A percentile compares a stretch with the other conserved stretches of the same genome.
phyloP scores from a whole-genome alignment of 805 yeast genomes.

The Nakazawaea wyomingensis region DNA sequence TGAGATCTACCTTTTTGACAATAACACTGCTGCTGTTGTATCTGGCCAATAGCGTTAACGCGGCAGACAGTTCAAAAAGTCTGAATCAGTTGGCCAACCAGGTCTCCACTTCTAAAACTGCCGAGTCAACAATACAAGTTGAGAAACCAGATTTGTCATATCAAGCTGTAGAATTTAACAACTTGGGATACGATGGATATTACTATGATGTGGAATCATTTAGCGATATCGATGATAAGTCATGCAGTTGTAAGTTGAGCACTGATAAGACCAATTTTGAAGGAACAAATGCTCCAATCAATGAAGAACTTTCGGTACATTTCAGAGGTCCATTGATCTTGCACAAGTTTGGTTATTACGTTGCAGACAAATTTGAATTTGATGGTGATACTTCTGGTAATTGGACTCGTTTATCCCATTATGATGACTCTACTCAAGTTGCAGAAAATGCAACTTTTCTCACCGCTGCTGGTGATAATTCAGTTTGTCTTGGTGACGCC shows the following conservation, averaged over 20 bases:
- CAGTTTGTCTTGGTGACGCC: slow-evolving; percentile 66
- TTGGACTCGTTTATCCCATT: slow-evolving; percentile 61
- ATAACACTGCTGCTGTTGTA: not conserved
- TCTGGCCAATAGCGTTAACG: not conserved
- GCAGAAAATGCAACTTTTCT: slow-evolving; percentile 64
- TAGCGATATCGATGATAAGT: slow-evolving; percentile 33
- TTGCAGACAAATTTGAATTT: slow-evolving; percentile 34
- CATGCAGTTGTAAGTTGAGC: slow-evolving; percentile 43
- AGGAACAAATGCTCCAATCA: slow-evolving; percentile 62
- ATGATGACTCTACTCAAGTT: slow-evolving; percentile 41
- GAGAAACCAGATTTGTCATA: slow-evolving; percentile 17
- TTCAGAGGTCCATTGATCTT: slow-evolving; percentile 71
- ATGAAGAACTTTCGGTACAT: slow-evolving; percentile 69
- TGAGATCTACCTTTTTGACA: not conserved
- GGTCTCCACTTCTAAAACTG: not conserved
- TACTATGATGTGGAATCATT: slow-evolving; percentile 43
- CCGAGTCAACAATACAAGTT: not conserved
- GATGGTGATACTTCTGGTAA: slow-evolving; percentile 32
- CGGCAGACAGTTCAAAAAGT: not conserved
- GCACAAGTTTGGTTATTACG: slow-evolving; percentile 56
- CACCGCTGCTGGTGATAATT: slow-evolving; percentile 54
- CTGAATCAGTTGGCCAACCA: not conserved
- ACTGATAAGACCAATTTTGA: slow-evolving; percentile 34
- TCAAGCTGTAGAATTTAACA: slow-evolving; percentile 42
- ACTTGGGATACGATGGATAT: slow-evolving; percentile 51